These are phyloP conservation scores for Apostasia ramifera DNA, from an alignment of 106 monocot species.

Conservation along the genomic window DNA sequence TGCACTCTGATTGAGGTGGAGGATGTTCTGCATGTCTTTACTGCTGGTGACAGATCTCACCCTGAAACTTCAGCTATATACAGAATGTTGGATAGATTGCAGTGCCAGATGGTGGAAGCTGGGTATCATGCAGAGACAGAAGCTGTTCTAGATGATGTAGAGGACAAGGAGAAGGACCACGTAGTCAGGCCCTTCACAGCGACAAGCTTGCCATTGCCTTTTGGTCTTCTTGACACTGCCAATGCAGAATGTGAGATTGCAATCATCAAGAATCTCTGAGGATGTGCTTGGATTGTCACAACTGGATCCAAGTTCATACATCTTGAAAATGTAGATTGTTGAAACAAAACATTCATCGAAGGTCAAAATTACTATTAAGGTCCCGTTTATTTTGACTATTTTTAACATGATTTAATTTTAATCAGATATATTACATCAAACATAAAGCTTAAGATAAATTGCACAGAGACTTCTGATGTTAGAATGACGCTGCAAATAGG, in stretches of 20 bases:
- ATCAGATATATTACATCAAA: too few relatives aligned
- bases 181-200: slow-evolving; percentile 78
- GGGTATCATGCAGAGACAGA: slow-evolving; percentile 54
- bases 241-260: slow-evolving; percentile 49
- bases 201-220: slow-evolving; percentile 83
- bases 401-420: too few relatives aligned
- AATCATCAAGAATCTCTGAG: slow-evolving; percentile 79
- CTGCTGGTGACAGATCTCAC: slow-evolving; percentile 54
- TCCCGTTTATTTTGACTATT: too few relatives aligned
- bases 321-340: slow-evolving; percentile 24
- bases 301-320: slow-evolving; percentile 52
- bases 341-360: too few relatives aligned
- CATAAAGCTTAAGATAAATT: too few relatives aligned
- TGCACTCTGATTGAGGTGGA: slow-evolving; percentile 70
- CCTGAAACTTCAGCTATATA: slow-evolving; percentile 41
- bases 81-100: slow-evolving; percentile 38
- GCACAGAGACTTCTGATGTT: too few relatives aligned
- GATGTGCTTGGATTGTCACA: slow-evolving; percentile 74
- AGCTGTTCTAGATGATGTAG: slow-evolving; percentile 60
- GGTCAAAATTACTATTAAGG: too few relatives aligned
- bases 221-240: slow-evolving; percentile 41
- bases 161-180: slow-evolving; percentile 81
- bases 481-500: too few relatives aligned
- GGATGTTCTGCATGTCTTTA: slow-evolving; percentile 45
- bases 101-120: slow-evolving; percentile 46